Evolutionary conservation across 345 rosid genomes (phyloP).

Genomic region (Brassica juncea): DNA sequence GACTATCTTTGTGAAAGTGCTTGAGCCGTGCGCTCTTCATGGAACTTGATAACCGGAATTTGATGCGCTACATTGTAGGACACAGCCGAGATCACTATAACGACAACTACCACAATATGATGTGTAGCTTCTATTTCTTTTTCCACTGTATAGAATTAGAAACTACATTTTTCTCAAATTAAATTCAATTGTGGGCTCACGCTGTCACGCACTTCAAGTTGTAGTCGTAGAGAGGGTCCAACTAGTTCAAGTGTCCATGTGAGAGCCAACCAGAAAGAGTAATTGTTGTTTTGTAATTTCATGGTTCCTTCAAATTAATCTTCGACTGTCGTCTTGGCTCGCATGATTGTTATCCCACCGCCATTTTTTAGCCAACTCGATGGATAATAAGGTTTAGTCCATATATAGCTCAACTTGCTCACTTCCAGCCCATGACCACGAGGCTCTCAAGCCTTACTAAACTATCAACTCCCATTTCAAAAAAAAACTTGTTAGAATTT

Average conservation of each 20-base stretch:
- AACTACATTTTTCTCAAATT: not conserved
- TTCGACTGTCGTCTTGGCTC: conserved; percentile 4
- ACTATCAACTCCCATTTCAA: not conserved
- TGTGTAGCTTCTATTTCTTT: not conserved
- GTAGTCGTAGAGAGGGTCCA: not conserved
- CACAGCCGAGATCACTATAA: conserved; percentile 67
- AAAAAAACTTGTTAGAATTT: not conserved
- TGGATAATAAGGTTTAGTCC: not conserved
- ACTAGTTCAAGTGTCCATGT: not conserved
- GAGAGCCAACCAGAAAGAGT: not conserved
- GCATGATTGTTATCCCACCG: conserved; percentile 2
- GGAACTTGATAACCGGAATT: conserved; percentile 77
- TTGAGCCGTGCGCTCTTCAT: conserved; percentile 60
- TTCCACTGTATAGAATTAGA: not conserved
- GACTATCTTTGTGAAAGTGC: conserved; percentile 55
- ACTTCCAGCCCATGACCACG: conserved; percentile 7
- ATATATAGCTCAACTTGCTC: conserved; percentile 12
- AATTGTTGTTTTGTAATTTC: not conserved
- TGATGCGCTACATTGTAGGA: conserved; percentile 66
- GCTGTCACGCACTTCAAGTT: not conserved
- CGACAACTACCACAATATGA: conserved; percentile 56
- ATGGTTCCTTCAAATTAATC: not conserved
- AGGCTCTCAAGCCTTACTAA: conserved; percentile 2
- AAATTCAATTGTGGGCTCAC: not conserved
- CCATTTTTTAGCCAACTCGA: conserved; percentile 1